Conservation (phyloP, 176 grass and related monocot genomes). For the Pharus latifolius region DNA sequence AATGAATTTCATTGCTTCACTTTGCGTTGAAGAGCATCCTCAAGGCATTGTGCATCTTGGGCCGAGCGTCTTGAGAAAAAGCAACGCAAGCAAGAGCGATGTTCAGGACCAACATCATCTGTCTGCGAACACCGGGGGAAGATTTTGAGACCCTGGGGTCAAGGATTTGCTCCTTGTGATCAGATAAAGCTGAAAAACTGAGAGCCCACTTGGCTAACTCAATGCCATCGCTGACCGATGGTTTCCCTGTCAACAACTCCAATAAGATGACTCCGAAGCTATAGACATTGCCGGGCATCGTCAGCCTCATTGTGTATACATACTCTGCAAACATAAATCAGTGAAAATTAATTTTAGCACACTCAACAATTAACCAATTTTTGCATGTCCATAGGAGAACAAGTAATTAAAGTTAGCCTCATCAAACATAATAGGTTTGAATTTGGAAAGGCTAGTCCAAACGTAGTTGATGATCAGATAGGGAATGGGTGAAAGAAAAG, state of each 20-base stretch:
- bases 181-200: slow-evolving; percentile 31
- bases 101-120: slow-evolving; percentile 76
- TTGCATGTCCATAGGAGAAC: no score
- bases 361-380: background rate
- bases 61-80: slow-evolving; percentile 47
- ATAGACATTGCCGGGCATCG: slow-evolving; percentile 66
- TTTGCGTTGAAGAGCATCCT: slow-evolving; percentile 65
- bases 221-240: slow-evolving; percentile 37
- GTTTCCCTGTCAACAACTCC: slow-evolving; percentile 66
- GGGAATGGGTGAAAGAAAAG: no score
- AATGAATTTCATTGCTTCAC: slow-evolving; percentile 2
- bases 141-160: slow-evolving; percentile 49
- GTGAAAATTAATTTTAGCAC: background rate
- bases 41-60: slow-evolving; percentile 57
- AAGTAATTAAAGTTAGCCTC: no score
- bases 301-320: slow-evolving; percentile 76
- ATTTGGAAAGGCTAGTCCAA: no score
- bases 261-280: slow-evolving; percentile 83
- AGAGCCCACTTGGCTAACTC: slow-evolving; percentile 82
- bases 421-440: no score
- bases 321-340: slow-evolving; percentile 59
- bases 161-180: slow-evolving; percentile 65
- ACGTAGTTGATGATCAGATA: no score
- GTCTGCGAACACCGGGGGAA: slow-evolving; percentile 44
- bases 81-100: slow-evolving; percentile 57